Conservation (phyloP, 306 rosid genomes). For the Dalbergia cochinchinensis region DNA sequence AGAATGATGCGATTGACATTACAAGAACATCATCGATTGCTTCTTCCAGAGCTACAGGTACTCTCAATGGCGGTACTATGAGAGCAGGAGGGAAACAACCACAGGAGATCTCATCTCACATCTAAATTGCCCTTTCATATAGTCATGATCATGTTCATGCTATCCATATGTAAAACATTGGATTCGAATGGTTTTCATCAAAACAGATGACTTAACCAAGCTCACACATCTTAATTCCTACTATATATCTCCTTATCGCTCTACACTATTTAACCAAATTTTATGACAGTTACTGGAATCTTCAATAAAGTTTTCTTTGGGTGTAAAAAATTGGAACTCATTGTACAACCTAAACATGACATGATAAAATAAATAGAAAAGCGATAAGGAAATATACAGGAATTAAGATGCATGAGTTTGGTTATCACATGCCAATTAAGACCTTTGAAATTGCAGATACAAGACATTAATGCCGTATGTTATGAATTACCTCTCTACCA, state of each 20-base stretch:
- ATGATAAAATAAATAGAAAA: neutral
- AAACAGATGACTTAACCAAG: slow-evolving; percentile 13
- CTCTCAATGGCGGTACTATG: slow-evolving; percentile 1
- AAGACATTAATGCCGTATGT: slow-evolving; percentile 43
- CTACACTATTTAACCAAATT: too few relatives aligned
- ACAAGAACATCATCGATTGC: slow-evolving; percentile 20
- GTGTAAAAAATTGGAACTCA: neutral
- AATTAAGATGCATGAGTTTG: slow-evolving; percentile 15
- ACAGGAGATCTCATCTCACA: slow-evolving; percentile 6
- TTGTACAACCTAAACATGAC: neutral
- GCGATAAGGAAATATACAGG: neutral
- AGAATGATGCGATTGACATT: neutral
- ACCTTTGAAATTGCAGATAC: neutral
- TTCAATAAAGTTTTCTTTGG: neutral
- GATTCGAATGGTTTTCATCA: neutral
- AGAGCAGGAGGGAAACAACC: slow-evolving; percentile 35
- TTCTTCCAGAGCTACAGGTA: neutral
- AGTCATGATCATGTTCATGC: neutral
- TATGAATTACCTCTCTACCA: slow-evolving; percentile 80
- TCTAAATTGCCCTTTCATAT: slow-evolving; percentile 15
- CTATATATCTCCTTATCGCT: too few relatives aligned
- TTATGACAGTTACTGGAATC: neutral
- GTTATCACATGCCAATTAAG: neutral
- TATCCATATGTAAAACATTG: neutral
- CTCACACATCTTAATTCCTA: too few relatives aligned